phyloP scores from a whole-genome alignment of 2,329 filamentous ascomycete species.

The Alternaria viburni region DNA sequence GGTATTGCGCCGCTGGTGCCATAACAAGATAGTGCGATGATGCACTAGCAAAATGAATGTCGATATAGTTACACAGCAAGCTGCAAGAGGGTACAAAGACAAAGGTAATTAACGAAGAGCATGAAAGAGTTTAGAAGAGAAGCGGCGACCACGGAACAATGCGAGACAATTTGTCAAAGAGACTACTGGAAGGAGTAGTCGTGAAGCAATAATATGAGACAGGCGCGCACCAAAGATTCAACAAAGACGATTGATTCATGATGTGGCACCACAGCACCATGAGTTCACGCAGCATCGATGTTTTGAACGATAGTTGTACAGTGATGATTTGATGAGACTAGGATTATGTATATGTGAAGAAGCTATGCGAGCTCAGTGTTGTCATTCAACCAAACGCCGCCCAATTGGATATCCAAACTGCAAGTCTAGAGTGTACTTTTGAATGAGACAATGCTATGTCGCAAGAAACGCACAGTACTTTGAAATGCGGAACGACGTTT shows the following conservation, averaged over 20 bases:
- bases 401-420: conserved; percentile 16
- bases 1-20: not conserved
- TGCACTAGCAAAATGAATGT: not conserved
- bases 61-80: not conserved
- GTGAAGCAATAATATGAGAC: conserved; percentile 1
- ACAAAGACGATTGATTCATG: not conserved
- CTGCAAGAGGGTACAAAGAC: not conserved
- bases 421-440: conserved; percentile 5
- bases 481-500: not conserved
- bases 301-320: not conserved
- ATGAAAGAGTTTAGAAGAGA: not conserved
- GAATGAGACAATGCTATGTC: not conserved
- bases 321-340: not conserved
- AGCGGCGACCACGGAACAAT: not conserved
- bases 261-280: not conserved
- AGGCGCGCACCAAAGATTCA: not conserved
- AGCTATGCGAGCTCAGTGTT: not conserved
- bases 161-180: conserved; percentile 1
- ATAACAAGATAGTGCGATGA: not conserved
- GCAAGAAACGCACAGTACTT: not conserved
- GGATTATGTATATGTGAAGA: conserved; percentile 4
- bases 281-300: not conserved
- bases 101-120: not conserved
- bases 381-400: conserved; percentile 17
- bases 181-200: not conserved